Base-by-base conservation (phyloP, 2,329 filamentous ascomycete species). In the Exserohilum rostratum region DNA sequence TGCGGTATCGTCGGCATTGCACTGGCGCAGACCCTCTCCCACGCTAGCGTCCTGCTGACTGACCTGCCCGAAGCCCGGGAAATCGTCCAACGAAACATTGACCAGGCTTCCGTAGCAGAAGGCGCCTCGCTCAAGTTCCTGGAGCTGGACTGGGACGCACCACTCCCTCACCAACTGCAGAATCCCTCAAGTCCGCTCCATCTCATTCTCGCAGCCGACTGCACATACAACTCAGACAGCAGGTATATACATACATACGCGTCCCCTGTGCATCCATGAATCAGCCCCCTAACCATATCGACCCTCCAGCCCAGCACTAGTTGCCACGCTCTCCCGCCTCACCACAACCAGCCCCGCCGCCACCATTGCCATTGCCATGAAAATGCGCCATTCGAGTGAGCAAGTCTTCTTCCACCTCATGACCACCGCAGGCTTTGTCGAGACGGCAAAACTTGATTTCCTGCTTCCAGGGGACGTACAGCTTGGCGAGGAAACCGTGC, bases 201-300 rank as follows among this genome's bases (percentile, higher is more conserved):
- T 68, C 66, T 90, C 30, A 79, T 90, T 18, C 69, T 90, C 3
- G 82, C 89, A 1, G 86, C 87, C 2, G 88, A 91, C 69, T 90
- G 88, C 73, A 90, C 87, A 1, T 91, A 91, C 74, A 90, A 90
- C 69, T 78, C 83, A 13, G 87, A 89, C 64, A 88, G 85, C 65
- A 72, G 70, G 71, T 73, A 53, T 30, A 62, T 25, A 15, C 22
- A 62, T 25, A 15, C 22, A 25, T 25, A 38, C 9, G 12, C 30
- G 13, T 25, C 22, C 10, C 27, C n/a, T 12, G 20, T 3, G 11
- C 11, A n/a, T 22, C 18, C 15, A 27, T 12, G 15, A 42, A 25
- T 25, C 7, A 37, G 35, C 5, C 9, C 47, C n/a, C 35, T 5
- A 15, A 37, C 5, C 25, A 10, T n/a, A 11, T 27, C 34, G 9